Evolutionary conservation across 345 rosid species (phyloP).

Genomic region (Adansonia digitata): DNA sequence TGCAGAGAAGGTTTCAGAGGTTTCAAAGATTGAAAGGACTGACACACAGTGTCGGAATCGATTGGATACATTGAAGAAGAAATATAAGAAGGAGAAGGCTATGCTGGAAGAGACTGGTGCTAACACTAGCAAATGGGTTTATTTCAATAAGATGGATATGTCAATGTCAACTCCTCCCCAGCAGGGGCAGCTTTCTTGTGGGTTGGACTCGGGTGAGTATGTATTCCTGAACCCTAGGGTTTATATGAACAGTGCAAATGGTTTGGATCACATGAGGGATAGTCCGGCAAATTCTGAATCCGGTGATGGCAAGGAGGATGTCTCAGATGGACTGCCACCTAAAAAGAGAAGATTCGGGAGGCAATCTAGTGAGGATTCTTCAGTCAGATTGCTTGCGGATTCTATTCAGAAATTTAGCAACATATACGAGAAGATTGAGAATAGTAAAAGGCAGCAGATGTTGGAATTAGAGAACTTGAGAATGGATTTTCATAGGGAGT

Average conservation of each 20-base stretch:
- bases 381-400: constrained; percentile 71
- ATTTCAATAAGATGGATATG: constrained; percentile 80
- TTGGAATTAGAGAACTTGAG: constrained; percentile 90
- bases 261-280: constrained; percentile 86
- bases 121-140: constrained; percentile 68
- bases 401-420: constrained; percentile 78
- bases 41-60: constrained; percentile 88
- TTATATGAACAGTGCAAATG: constrained; percentile 62
- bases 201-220: constrained; percentile 83
- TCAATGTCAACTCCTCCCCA: constrained; percentile 63
- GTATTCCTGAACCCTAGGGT: constrained; percentile 65
- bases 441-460: constrained; percentile 75
- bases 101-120: constrained; percentile 39
- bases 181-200: constrained; percentile 77
- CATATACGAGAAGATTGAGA: constrained; percentile 91
- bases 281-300: constrained; percentile 77
- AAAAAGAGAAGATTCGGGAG: constrained; percentile 61
- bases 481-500: constrained; percentile 79
- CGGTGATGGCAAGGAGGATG: constrained; percentile 49
- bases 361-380: constrained; percentile 47
- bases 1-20: constrained; percentile 85
- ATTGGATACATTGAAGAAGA: constrained; percentile 85
- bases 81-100: constrained; percentile 82
- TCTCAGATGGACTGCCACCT: constrained; percentile 69
- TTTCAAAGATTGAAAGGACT: constrained; percentile 61